Evolutionary conservation across 495 filamentous ascomycete genomes (phyloP).

Genomic region (Daldinia grandis): DNA sequence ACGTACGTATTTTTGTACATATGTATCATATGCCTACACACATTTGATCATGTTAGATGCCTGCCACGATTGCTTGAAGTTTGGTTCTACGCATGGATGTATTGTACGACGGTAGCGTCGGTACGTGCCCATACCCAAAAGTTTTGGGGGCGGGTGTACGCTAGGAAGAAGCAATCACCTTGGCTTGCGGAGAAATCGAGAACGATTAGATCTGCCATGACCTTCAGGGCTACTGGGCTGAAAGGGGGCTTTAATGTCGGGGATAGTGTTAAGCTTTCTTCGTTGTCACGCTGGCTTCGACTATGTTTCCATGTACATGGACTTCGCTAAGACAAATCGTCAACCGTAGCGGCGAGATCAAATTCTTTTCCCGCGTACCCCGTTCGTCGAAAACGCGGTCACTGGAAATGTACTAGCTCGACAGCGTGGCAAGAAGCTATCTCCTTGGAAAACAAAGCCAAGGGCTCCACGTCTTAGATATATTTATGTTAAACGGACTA

Average conservation of each 20-base stretch:
- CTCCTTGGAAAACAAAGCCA: conserved; percentile 5
- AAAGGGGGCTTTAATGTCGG: background rate
- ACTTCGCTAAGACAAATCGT: background rate
- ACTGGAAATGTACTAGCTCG: conserved; percentile 1
- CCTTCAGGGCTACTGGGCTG: conserved; percentile 4
- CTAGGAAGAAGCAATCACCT: conserved; percentile 22
- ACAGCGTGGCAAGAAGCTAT: conserved; percentile 7
- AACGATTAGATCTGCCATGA: conserved; percentile 23
- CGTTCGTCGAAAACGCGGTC: background rate
- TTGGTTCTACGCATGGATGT: conserved; percentile 27
- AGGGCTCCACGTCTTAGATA: background rate
- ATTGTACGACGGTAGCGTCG: conserved; percentile 12
- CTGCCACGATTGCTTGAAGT: conserved; percentile 35
- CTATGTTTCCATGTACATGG: background rate
- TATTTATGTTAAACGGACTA: conserved; percentile 7
- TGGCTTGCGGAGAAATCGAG: conserved; percentile 39
- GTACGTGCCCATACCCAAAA: conserved; percentile 20
- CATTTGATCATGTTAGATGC: conserved; percentile 23
- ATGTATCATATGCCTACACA: background rate
- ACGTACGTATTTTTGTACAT: conserved; percentile 4
- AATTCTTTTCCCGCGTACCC: background rate
- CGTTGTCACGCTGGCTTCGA: conserved; percentile 3
- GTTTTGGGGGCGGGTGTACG: conserved; percentile 8
- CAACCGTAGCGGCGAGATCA: background rate
- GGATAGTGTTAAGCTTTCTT: conserved; percentile 6